phyloP scores from a whole-genome alignment of 495 filamentous ascomycete genomes.

The Penicillium fimorum region DNA sequence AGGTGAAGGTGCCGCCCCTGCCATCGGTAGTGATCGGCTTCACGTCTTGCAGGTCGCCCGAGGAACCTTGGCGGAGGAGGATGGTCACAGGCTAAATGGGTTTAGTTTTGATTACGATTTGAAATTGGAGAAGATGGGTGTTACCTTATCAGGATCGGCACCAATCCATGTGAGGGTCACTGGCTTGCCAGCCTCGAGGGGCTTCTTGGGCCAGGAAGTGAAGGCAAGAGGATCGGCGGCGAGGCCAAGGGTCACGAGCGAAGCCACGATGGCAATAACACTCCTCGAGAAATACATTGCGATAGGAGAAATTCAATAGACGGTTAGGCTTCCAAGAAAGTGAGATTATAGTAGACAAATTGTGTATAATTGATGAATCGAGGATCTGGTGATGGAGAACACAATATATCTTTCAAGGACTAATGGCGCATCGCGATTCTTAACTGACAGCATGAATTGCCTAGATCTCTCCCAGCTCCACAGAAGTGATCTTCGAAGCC shows the following conservation, averaged over 20 bases:
- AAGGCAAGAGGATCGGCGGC: slow-evolving; percentile 41
- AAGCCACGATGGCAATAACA: slow-evolving; percentile 37
- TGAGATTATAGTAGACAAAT: slow-evolving; percentile 4
- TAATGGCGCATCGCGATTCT: slow-evolving; percentile 26
- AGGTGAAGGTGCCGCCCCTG: slow-evolving; percentile 40
- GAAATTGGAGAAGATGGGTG: neutral
- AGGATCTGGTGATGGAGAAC: slow-evolving; percentile 5
- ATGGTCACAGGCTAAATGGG: slow-evolving; percentile 39
- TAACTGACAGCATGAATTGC: slow-evolving; percentile 14
- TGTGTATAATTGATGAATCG: neutral
- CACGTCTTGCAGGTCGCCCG: slow-evolving; percentile 41
- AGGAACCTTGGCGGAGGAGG: slow-evolving; percentile 42
- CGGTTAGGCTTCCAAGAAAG: slow-evolving; percentile 21
- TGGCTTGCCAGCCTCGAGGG: slow-evolving; percentile 38
- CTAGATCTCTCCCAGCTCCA: slow-evolving; percentile 11
- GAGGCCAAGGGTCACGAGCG: slow-evolving; percentile 22
- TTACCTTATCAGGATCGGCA: slow-evolving; percentile 25
- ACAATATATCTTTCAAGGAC: neutral
- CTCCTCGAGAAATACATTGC: slow-evolving; percentile 28
- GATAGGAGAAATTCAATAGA: slow-evolving; percentile 3
- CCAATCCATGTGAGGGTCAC: slow-evolving; percentile 45
- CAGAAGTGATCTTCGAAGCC: slow-evolving; percentile 13
- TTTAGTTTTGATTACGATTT: slow-evolving; percentile 1
- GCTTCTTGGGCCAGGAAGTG: slow-evolving; percentile 40
- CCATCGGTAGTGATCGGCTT: slow-evolving; percentile 38